Evolutionary conservation across 768 basidiomycete genomes (phyloP).

Genomic region (Dendrothele bispora): DNA sequence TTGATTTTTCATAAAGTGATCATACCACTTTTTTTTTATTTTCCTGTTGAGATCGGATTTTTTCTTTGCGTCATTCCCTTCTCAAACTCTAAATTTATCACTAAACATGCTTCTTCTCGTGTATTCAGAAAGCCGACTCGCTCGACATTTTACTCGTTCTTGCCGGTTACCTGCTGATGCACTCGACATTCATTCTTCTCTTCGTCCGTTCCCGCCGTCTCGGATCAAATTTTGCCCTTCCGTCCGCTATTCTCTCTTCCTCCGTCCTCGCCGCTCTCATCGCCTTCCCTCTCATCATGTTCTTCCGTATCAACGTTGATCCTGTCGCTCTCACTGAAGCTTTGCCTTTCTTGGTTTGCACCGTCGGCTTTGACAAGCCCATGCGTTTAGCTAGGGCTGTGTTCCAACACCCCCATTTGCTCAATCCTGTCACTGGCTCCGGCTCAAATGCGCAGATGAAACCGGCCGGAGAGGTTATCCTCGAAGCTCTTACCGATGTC

Average conservation of each 20-base stretch:
- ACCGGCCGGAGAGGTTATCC: slow-evolving; percentile 81
- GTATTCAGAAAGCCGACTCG: slow-evolving; percentile 81
- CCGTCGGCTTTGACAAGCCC: slow-evolving; percentile 97
- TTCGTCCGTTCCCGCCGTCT: slow-evolving; percentile 86
- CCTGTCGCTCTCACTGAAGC: slow-evolving; percentile 93
- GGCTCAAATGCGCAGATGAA: slow-evolving; percentile 42
- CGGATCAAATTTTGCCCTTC: slow-evolving; percentile 62
- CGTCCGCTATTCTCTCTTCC: slow-evolving; percentile 75
- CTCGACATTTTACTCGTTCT: slow-evolving; percentile 95
- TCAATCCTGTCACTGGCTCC: slow-evolving; percentile 35
- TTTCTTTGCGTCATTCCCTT: not conserved
- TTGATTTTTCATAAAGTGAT: slow-evolving; percentile 17
- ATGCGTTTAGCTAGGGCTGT: slow-evolving; percentile 88
- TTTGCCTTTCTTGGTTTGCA: slow-evolving; percentile 95
- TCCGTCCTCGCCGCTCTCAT: slow-evolving; percentile 83
- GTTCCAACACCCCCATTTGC: slow-evolving; percentile 75
- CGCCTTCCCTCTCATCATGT: slow-evolving; percentile 72
- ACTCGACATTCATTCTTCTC: slow-evolving; percentile 89
- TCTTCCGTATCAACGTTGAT: slow-evolving; percentile 84
- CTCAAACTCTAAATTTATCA: not conserved
- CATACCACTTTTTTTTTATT: not conserved
- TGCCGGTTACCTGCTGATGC: slow-evolving; percentile 94
- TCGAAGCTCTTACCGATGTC: slow-evolving; percentile 76
- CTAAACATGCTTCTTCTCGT: not conserved
- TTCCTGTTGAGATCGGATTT: slow-evolving; percentile 8